phyloP scores from a whole-genome alignment of 2,329 filamentous ascomycete species.

The Zymoseptoria tritici region DNA sequence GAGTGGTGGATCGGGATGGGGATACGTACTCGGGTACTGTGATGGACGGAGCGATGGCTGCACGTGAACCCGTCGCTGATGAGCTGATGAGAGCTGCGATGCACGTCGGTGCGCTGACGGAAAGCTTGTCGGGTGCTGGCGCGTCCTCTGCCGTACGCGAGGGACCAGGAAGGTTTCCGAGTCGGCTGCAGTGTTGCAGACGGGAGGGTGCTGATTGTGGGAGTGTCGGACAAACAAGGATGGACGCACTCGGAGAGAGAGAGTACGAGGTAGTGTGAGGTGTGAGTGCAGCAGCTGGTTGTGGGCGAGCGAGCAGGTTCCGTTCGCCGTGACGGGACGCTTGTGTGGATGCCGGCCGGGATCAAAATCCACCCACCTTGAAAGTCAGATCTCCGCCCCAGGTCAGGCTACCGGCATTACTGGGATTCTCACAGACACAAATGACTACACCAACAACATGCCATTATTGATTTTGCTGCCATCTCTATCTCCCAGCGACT shows the following conservation, averaged over 20 bases:
- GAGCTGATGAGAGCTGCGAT: not conserved
- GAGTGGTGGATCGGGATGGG: not conserved
- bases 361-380: not conserved
- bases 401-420: not conserved
- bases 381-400: not conserved
- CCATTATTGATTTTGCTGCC: too few species aligned
- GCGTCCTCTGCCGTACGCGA: not conserved
- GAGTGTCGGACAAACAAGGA: not conserved
- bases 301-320: not conserved
- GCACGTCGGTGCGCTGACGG: not conserved
- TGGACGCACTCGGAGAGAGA: not conserved
- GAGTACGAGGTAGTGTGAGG: not conserved
- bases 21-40: not conserved
- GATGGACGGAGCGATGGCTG: not conserved
- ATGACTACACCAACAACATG: not conserved
- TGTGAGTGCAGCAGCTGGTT: not conserved
- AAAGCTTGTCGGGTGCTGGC: not conserved
- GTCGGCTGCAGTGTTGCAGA: not conserved
- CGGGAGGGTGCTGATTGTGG: not conserved
- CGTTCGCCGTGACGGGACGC: not conserved
- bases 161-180: not conserved
- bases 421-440: not conserved
- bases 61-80: not conserved
- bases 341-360: not conserved
- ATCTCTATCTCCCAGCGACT: not conserved